Evolutionary conservation across 768 basidiomycete species (phyloP).

Genomic region (Myochromella boudieri): DNA sequence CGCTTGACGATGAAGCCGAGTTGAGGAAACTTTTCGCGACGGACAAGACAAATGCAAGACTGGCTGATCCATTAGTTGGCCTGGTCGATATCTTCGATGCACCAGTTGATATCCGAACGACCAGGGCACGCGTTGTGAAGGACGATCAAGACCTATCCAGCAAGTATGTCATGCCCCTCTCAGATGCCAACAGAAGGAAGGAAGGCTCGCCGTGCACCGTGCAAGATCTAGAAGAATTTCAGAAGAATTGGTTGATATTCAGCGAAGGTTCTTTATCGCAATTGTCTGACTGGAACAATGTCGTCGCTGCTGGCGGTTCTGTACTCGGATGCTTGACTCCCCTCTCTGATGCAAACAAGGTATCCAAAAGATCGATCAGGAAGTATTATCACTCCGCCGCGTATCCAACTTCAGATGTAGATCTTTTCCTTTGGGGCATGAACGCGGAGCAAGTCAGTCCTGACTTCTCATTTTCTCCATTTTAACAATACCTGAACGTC

Average conservation of each 20-base stretch:
- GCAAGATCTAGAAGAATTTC: constrained; percentile 52
- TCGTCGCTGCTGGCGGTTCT: constrained; percentile 60
- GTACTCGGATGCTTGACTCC: constrained; percentile 59
- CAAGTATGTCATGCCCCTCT: constrained; percentile 56
- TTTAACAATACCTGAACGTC: neutral
- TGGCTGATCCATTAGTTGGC: constrained; percentile 51
- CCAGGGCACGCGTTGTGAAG: constrained; percentile 47
- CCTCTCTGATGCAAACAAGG: constrained; percentile 45
- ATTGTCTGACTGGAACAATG: constrained; percentile 60
- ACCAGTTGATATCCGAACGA: constrained; percentile 45
- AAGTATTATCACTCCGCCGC: constrained; percentile 55
- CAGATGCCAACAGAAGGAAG: constrained; percentile 39
- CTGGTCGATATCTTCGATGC: constrained; percentile 61
- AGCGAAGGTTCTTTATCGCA: constrained; percentile 62
- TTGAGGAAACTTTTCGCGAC: constrained; percentile 57
- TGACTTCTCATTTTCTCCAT: neutral
- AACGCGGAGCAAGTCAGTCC: constrained; percentile 47
- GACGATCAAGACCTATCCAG: constrained; percentile 43
- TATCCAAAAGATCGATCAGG: constrained; percentile 54
- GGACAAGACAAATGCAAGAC: constrained; percentile 43
- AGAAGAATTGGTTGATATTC: constrained; percentile 64
- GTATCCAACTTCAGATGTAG: constrained; percentile 63
- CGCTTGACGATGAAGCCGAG: constrained; percentile 55
- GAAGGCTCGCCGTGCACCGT: constrained; percentile 53
- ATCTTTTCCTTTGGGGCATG: constrained; percentile 63